Percentiles rank a stretch among this genome's conserved stretches.
These are phyloP conservation scores for Proliferodiscus dingleyae DNA, from an alignment of 2,329 filamentous ascomycete genomes.

Conservation along the genomic window DNA sequence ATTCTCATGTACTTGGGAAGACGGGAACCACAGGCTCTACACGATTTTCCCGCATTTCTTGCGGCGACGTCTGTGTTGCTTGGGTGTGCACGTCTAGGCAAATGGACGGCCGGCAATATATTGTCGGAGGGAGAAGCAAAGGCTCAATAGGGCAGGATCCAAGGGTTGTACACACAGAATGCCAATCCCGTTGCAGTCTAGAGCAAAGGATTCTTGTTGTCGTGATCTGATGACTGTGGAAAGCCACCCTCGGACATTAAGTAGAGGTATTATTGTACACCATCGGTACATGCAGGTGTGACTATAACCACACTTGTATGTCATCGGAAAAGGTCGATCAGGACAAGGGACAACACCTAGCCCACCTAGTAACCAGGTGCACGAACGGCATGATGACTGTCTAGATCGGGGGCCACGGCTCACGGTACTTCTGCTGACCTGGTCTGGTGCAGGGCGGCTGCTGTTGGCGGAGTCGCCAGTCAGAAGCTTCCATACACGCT, in stretches of 20 bases:
- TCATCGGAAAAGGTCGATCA: slow-evolving; percentile 24
- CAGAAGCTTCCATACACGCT: not conserved
- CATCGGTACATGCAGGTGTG: slow-evolving; percentile 26
- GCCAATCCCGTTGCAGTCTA: slow-evolving; percentile 1
- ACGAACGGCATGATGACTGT: slow-evolving; percentile 21
- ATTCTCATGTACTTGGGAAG: slow-evolving; percentile 25
- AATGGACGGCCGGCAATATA: slow-evolving; percentile 5
- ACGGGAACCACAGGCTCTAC: slow-evolving; percentile 24
- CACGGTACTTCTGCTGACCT: slow-evolving; percentile 38
- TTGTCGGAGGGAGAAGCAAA: slow-evolving; percentile 6
- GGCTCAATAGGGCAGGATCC: not conserved
- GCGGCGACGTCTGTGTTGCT: slow-evolving; percentile 14
- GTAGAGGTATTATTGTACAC: slow-evolving; percentile 24
- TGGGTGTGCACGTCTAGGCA: slow-evolving; percentile 6
- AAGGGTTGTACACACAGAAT: not conserved
- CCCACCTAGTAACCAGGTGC: slow-evolving; percentile 11
- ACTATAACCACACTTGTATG: slow-evolving; percentile 19
- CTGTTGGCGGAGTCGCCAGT: not conserved
- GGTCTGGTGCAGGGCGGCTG: slow-evolving; percentile 34
- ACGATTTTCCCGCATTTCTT: slow-evolving; percentile 27
- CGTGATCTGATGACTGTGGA: slow-evolving; percentile 27
- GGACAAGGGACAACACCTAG: slow-evolving; percentile 15
- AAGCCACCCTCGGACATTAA: slow-evolving; percentile 20
- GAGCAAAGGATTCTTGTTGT: slow-evolving; percentile 8
- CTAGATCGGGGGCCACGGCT: slow-evolving; percentile 36